These are phyloP conservation scores for Clitopilus hobsonii DNA, from an alignment of 768 basidiomycete species.

Conservation along the genomic window DNA sequence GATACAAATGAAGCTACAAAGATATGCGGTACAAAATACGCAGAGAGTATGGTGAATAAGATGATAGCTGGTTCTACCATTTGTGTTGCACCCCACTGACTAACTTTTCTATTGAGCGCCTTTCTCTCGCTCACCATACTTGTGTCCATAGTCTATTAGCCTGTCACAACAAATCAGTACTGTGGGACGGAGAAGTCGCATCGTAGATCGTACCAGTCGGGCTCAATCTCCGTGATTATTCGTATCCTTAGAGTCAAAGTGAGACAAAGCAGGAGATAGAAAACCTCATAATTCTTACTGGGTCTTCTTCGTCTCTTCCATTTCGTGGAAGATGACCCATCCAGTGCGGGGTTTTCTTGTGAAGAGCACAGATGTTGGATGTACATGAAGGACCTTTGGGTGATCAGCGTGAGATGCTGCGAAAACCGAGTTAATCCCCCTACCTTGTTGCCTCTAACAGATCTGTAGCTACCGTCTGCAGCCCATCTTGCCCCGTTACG, in stretches of 20 bases:
- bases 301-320: constrained; percentile 94
- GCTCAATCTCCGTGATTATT: constrained; percentile 89
- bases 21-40: no score
- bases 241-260: constrained; percentile 61
- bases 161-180: constrained; percentile 9
- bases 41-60: no score
- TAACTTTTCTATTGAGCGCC: background rate
- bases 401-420: background rate
- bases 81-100: no score
- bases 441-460: constrained; percentile 81
- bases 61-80: no score
- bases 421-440: constrained; percentile 15
- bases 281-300: constrained; percentile 48
- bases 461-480: constrained; percentile 90
- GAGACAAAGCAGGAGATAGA: background rate
- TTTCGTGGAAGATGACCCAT: constrained; percentile 94
- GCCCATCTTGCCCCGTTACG: constrained; percentile 88
- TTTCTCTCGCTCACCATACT: constrained; percentile 12
- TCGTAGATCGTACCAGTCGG: constrained; percentile 71
- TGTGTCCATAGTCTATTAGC: constrained; percentile 32
- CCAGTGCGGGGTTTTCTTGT: constrained; percentile 86
- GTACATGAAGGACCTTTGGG: constrained; percentile 74
- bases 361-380: constrained; percentile 92
- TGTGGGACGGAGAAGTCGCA: background rate
- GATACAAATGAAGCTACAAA: no score